Conservation (phyloP, 345 rosid species). For the Corchorus capsularis region DNA sequence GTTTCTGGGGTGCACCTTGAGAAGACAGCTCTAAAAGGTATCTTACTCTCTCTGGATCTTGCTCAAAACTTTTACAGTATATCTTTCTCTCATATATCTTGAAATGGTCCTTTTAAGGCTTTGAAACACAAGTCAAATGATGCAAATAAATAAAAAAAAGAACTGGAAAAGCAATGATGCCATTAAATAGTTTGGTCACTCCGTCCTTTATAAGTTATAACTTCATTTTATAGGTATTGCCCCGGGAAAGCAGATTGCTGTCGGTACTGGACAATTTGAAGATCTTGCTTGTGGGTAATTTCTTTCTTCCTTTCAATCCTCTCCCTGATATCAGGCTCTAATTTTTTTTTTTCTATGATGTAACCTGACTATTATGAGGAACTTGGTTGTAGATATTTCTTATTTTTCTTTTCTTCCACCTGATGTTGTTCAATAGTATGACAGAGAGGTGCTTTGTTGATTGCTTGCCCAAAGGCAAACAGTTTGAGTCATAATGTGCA, state of each 20-base stretch:
- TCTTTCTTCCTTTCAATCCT: background rate
- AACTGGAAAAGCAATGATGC: background rate
- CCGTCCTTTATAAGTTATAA: background rate
- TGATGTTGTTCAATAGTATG: background rate
- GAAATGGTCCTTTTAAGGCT: background rate
- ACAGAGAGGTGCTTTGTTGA: background rate
- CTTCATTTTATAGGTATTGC: slow-evolving; percentile 47
- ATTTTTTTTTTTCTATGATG: background rate
- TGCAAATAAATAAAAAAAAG: no score
- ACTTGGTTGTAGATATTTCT: background rate
- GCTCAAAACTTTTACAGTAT: background rate
- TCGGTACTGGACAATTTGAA: slow-evolving; percentile 70
- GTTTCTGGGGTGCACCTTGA: slow-evolving; percentile 76
- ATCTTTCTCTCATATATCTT: slow-evolving; percentile 1
- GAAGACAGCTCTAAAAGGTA: slow-evolving; percentile 79
- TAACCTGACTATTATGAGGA: background rate
- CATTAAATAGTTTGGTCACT: background rate
- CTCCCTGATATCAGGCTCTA: background rate
- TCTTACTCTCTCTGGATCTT: slow-evolving; percentile 3
- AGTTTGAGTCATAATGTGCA: background rate
- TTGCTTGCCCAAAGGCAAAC: background rate
- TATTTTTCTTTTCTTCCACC: background rate
- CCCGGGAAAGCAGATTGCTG: slow-evolving; percentile 74
- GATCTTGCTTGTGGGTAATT: slow-evolving; percentile 74
- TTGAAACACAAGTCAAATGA: background rate